A percentile compares a stretch with the other conserved stretches of the same genome.
phyloP scores from a whole-genome alignment of 371 early-diverging fungal genomes.

The Dinochytrium kinnereticum region DNA sequence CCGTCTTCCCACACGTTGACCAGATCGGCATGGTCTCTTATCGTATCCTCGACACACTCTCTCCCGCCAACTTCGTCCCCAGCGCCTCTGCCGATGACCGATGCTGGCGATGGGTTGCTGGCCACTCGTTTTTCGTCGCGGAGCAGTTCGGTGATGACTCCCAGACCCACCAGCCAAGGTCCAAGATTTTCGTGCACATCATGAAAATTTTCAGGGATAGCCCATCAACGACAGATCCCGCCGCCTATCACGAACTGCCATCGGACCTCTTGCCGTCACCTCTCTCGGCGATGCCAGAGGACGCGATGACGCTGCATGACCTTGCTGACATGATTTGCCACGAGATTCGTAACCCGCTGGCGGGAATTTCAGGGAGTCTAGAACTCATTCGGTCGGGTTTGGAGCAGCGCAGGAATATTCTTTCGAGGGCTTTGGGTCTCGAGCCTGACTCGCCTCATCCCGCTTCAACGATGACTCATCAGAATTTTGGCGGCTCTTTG shows the following conservation, averaged over 20 bases:
- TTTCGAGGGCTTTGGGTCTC: background rate
- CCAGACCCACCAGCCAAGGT: background rate
- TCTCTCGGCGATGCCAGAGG: background rate
- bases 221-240: background rate
- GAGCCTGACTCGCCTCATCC: background rate
- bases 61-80: background rate
- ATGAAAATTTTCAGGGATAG: background rate
- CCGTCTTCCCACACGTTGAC: background rate
- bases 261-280: background rate
- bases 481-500: conserved; percentile 60
- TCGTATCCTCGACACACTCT: background rate
- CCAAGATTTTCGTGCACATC: background rate
- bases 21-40: background rate
- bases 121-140: background rate
- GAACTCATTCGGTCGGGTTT: background rate
- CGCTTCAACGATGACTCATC: background rate
- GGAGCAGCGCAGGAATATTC: background rate
- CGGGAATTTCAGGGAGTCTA: conserved; percentile 6
- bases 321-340: conserved; percentile 16
- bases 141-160: too few relatives aligned
- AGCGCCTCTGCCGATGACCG: background rate
- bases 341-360: conserved; percentile 18
- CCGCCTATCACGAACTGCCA: background rate
- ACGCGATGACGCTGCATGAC: background rate
- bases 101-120: background rate